phyloP scores from a whole-genome alignment of 2,329 filamentous ascomycete genomes.

The Drechslerella stenobrocha region DNA sequence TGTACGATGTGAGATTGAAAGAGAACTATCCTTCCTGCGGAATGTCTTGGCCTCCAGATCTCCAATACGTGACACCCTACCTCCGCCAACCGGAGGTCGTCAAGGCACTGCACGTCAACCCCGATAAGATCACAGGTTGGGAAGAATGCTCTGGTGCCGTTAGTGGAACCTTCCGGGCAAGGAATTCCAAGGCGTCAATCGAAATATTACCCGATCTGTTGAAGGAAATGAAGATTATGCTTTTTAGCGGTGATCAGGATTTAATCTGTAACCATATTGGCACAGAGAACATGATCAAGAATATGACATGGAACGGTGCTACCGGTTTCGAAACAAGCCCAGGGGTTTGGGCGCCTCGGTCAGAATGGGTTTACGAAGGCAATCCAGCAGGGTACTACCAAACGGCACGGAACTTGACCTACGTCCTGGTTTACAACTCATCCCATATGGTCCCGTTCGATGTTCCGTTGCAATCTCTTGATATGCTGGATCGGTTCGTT shows the following conservation, averaged over 20 bases:
- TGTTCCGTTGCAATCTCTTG: slow-evolving; percentile 78
- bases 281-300: slow-evolving; percentile 86
- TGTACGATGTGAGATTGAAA: slow-evolving; percentile 90
- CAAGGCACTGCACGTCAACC: slow-evolving; percentile 77
- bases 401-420: slow-evolving; percentile 89
- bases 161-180: slow-evolving; percentile 69
- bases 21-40: slow-evolving; percentile 83
- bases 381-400: slow-evolving; percentile 90
- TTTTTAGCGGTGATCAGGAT: slow-evolving; percentile 93
- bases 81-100: slow-evolving; percentile 79
- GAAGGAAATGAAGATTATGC: slow-evolving; percentile 72
- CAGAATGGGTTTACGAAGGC: slow-evolving; percentile 91
- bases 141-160: slow-evolving; percentile 84
- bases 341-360: slow-evolving; percentile 86
- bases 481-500: slow-evolving; percentile 98
- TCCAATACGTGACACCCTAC: slow-evolving; percentile 76
- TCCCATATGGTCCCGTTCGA: slow-evolving; percentile 99
- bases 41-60: slow-evolving; percentile 96
- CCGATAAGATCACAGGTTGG: slow-evolving; percentile 84
- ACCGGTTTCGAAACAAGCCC: slow-evolving; percentile 83
- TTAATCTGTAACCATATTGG: slow-evolving; percentile 97
- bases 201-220: slow-evolving; percentile 77
- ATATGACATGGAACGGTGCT: slow-evolving; percentile 86
- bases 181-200: slow-evolving; percentile 72
- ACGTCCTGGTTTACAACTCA: slow-evolving; percentile 91